A percentile compares a stretch with the other conserved stretches of the same genome.
Conservation (phyloP, 2,329 filamentous ascomycete species). For the Cercospora sp. region DNA sequence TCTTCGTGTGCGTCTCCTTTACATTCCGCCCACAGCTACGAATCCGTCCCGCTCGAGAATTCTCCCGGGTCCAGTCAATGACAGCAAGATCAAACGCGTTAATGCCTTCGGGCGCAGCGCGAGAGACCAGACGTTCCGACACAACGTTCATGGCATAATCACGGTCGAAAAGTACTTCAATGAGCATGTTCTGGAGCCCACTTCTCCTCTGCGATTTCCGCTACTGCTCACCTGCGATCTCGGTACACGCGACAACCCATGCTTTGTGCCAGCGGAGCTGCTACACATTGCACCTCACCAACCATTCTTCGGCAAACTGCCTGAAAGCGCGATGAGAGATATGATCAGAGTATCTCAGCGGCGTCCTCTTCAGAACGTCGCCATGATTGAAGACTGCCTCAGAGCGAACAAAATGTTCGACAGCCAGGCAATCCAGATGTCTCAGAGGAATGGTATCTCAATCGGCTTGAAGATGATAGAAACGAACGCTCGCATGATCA, state of each 20-base stretch:
- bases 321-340: not conserved
- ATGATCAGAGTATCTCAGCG: conserved; percentile 8
- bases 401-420: not conserved
- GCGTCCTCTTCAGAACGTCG: not conserved
- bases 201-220: not conserved
- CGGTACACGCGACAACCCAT: not conserved
- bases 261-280: conserved; percentile 17
- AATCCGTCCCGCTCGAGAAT: not conserved
- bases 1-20: not conserved
- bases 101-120: conserved; percentile 2
- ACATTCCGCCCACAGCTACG: not conserved
- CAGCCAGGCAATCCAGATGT: not conserved
- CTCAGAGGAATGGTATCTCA: not conserved
- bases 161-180: conserved; percentile 18
- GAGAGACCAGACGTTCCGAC: not conserved
- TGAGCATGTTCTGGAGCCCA: not conserved
- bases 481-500: not conserved
- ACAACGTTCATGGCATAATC: not conserved
- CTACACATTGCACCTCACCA: conserved; percentile 13
- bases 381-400: not conserved
- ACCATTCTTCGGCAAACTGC: conserved; percentile 3
- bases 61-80: not conserved
- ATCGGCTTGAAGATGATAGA: not conserved
- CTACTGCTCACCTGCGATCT: conserved; percentile 8
- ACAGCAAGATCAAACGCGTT: conserved; percentile 4